Evolutionary conservation across 352 stramenopile species (phyloP).

Genomic region (Phytophthora constricta): DNA sequence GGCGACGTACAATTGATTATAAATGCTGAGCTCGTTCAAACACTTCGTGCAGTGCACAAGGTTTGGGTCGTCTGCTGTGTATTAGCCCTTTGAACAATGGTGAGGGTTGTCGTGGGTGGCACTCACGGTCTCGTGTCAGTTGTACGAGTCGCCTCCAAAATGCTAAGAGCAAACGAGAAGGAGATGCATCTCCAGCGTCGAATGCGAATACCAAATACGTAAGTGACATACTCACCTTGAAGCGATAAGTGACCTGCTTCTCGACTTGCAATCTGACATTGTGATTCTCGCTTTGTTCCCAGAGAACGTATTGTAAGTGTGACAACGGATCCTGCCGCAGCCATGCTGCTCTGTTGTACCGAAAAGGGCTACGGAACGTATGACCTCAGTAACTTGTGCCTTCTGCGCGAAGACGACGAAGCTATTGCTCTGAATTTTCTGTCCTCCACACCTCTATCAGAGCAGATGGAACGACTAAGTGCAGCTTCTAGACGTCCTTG

Average conservation of each 20-base stretch:
- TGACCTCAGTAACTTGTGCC: constrained; percentile 74
- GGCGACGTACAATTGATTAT: constrained; percentile 79
- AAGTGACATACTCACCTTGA: constrained; percentile 24
- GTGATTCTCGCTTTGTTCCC: not conserved
- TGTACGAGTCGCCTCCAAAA: constrained; percentile 58
- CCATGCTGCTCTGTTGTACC: constrained; percentile 67
- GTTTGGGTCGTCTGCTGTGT: constrained; percentile 38
- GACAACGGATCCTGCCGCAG: constrained; percentile 53
- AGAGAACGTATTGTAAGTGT: constrained; percentile 59
- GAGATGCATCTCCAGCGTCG: constrained; percentile 74
- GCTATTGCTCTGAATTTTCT: constrained; percentile 48
- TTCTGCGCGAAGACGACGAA: constrained; percentile 73
- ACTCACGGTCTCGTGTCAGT: constrained; percentile 66
- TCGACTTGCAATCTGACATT: not conserved
- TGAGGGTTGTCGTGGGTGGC: constrained; percentile 62
- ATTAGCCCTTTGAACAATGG: constrained; percentile 54
- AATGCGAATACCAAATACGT: constrained; percentile 62
- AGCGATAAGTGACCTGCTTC: not conserved
- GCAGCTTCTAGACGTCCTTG: constrained; percentile 51
- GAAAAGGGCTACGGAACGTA: constrained; percentile 67
- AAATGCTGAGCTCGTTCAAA: constrained; percentile 78
- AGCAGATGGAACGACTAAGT: constrained; percentile 47
- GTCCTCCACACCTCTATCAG: constrained; percentile 54
- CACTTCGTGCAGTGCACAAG: constrained; percentile 62
- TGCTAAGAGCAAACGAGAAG: constrained; percentile 64